phyloP scores from a whole-genome alignment of 2,329 filamentous ascomycete genomes.

The Annulohypoxylon truncatum region DNA sequence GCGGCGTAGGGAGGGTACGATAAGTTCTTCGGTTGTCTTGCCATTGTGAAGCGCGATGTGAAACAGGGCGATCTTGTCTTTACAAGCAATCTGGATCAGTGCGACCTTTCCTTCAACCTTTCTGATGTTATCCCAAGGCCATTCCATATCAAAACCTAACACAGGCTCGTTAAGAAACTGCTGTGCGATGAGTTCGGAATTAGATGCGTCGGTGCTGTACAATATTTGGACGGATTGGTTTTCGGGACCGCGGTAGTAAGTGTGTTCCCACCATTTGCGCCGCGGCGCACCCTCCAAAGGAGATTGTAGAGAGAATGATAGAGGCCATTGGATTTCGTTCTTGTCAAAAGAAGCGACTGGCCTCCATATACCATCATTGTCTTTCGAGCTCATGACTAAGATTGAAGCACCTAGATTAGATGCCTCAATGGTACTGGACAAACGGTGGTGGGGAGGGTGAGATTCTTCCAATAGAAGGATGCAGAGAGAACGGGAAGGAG shows the following conservation, averaged over 20 bases:
- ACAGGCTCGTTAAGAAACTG: slow-evolving; percentile 42
- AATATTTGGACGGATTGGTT: slow-evolving; percentile 25
- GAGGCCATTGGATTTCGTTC: slow-evolving; percentile 40
- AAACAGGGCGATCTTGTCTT: slow-evolving; percentile 43
- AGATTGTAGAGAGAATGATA: slow-evolving; percentile 31
- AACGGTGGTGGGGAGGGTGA: not conserved
- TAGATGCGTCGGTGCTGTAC: slow-evolving; percentile 35
- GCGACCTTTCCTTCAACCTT: slow-evolving; percentile 40
- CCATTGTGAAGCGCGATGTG: slow-evolving; percentile 45
- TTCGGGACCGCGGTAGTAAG: slow-evolving; percentile 36
- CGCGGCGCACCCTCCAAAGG: not conserved
- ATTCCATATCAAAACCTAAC: slow-evolving; percentile 49
- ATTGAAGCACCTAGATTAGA: not conserved
- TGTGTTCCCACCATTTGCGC: slow-evolving; percentile 32
- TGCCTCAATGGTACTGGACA: not conserved
- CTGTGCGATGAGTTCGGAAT: slow-evolving; percentile 41
- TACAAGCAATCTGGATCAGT: slow-evolving; percentile 46
- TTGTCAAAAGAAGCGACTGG: slow-evolving; percentile 21
- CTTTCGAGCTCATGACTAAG: not conserved
- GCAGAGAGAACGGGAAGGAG: too few relatives aligned
- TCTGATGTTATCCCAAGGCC: slow-evolving; percentile 34
- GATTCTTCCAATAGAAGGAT: too few relatives aligned
- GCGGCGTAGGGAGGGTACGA: slow-evolving; percentile 42
- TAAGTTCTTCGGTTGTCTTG: slow-evolving; percentile 40
- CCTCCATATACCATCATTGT: slow-evolving; percentile 3